Conservation (phyloP, 2,329 filamentous ascomycete species). For the Calonectria hawksworthii region DNA sequence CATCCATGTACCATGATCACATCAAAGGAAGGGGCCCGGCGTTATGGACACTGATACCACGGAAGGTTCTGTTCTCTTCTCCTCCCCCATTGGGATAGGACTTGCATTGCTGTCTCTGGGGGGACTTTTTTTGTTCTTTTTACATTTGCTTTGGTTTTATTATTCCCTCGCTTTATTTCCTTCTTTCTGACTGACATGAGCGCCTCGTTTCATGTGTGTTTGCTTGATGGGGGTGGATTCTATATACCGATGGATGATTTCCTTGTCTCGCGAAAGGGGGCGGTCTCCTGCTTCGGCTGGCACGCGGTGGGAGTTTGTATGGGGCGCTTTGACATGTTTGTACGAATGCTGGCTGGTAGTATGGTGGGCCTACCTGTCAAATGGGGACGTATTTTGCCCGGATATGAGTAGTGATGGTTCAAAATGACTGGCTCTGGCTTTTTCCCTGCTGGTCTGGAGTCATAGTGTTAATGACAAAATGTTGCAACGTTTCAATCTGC, state of each 20-base stretch:
- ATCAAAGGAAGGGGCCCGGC: constrained; percentile 49
- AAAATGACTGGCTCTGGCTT: constrained; percentile 33
- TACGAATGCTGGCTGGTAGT: constrained; percentile 37
- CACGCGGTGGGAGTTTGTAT: constrained; percentile 46
- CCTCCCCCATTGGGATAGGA: constrained; percentile 36
- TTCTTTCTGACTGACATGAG: constrained; percentile 36
- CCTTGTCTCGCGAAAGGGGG: constrained; percentile 33
- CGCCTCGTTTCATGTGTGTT: constrained; percentile 39
- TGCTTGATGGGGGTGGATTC: constrained; percentile 41
- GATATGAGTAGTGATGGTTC: constrained; percentile 35
- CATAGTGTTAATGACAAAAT: constrained; percentile 39
- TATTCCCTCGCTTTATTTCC: constrained; percentile 39
- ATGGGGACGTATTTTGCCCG: constrained; percentile 28
- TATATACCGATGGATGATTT: constrained; percentile 45
- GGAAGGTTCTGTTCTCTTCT: constrained; percentile 51
- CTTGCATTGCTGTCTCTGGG: constrained; percentile 34
- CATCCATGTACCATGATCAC: constrained; percentile 52
- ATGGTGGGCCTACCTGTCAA: constrained; percentile 20
- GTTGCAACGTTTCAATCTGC: constrained; percentile 32
- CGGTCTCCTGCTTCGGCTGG: constrained; percentile 52
- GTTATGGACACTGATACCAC: constrained; percentile 57
- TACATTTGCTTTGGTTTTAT: constrained; percentile 28
- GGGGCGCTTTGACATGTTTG: constrained; percentile 38
- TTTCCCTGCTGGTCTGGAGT: constrained; percentile 26
- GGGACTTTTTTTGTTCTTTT: constrained; percentile 35